Evolutionary conservation across 306 rosid species (phyloP), one percentile per base, ranked within the genome.

Genomic region (Castanea sativa): DNA sequence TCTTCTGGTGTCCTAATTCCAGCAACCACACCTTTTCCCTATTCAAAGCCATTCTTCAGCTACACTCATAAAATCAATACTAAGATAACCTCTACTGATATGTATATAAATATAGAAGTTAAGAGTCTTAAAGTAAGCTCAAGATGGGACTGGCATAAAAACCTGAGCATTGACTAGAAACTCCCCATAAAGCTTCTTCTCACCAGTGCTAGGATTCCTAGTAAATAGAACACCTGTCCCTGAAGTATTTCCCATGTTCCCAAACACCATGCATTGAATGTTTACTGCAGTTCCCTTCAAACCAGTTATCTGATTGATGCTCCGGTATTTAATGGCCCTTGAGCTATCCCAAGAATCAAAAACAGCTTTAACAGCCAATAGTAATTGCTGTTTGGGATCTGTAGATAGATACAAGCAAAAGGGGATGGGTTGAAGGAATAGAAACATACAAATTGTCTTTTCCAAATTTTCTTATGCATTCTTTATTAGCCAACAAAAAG

Each of bases 11-110:
- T 95, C 86, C 99, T 87, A 74, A 95, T 93, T 71, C 99, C 99
- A 1, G 99, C 98, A 86, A 95, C 99, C 13, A 95, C 99, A 80
- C 93, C 99, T 81, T 95, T 98, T 80, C 99, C 99, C 99, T 95
- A 81, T 84, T 53, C 51, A 79, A 21, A 76, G 29, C 76, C 67
- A 61, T 72, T 79, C 12, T 72, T 83, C 43, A 80, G 78, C n/a
- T 56, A 75, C 59, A 57, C 60, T 80, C 52, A 32, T 32, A 75
- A 72, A 63, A 56, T 79, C 76, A 68, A 19, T 13, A 57, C 16
- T 33, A 69, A 63, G 69, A 77, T 69, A 58, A 73, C 27, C 32
- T 64, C 41, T 74, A 63, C 33, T 73, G 51, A 51, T 38, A 32
- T 53, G 16, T 11, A 3, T 55, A 61, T 11, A 20, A 6, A 49